phyloP scores from a whole-genome alignment of 352 stramenopile genomes.

The Globisporangium parvum region DNA sequence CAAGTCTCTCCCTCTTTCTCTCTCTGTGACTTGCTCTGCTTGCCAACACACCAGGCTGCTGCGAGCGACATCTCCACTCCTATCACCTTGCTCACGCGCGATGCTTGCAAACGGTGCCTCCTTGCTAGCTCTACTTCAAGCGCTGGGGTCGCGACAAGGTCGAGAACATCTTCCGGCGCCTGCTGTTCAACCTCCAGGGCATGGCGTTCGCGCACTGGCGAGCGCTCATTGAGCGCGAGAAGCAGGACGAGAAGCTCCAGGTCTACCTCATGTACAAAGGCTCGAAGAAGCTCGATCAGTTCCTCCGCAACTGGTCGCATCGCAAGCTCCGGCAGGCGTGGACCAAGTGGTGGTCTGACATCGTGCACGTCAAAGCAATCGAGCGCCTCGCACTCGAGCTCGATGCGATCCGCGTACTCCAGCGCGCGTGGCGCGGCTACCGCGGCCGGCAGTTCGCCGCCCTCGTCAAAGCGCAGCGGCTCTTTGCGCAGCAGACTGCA shows the following conservation, averaged over 20 bases:
- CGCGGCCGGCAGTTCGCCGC: constrained; percentile 35
- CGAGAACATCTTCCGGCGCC: constrained; percentile 60
- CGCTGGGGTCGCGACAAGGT: constrained; percentile 75
- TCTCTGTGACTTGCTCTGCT: not conserved
- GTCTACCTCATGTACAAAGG: constrained; percentile 76
- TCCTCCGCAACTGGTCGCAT: constrained; percentile 64
- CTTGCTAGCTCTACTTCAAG: constrained; percentile 60
- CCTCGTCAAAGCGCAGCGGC: constrained; percentile 38
- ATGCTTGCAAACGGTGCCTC: not conserved
- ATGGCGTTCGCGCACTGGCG: constrained; percentile 62
- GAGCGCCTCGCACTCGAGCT: constrained; percentile 41
- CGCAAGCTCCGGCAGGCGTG: constrained; percentile 61
- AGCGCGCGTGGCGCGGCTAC: constrained; percentile 54
- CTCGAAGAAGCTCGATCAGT: constrained; percentile 65
- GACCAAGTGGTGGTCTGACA: constrained; percentile 58
- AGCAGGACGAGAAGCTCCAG: constrained; percentile 68
- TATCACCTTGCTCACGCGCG: not conserved
- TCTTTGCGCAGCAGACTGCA: constrained; percentile 27
- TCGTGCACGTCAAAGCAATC: constrained; percentile 45
- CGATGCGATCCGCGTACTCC: constrained; percentile 46
- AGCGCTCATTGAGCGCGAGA: constrained; percentile 39
- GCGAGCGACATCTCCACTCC: not conserved
- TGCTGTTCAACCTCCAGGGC: constrained; percentile 63
- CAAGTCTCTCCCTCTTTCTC: not conserved
- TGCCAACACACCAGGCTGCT: not conserved